These are phyloP conservation scores for Ganoderma sp. DNA, from an alignment of 1,284 basidiomycete genomes.

Conservation along the genomic window DNA sequence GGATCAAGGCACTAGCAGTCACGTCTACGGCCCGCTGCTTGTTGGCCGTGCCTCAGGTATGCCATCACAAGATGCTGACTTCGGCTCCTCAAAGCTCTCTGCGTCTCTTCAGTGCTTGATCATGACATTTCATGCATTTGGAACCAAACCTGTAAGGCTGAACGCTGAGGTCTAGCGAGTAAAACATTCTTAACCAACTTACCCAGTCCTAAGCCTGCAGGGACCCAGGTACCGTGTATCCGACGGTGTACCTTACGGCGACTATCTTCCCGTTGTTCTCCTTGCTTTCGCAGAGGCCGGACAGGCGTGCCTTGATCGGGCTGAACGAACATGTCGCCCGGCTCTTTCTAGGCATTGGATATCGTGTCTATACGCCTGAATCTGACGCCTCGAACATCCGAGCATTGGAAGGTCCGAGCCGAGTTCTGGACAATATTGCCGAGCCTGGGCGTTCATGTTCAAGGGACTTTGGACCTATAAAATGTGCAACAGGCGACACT, in stretches of 20 bases:
- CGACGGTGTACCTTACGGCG: background rate
- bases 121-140: background rate
- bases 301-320: slow-evolving; percentile 4
- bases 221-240: background rate
- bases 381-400: background rate
- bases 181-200: background rate
- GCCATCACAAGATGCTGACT: background rate
- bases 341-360: background rate
- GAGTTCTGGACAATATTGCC: background rate
- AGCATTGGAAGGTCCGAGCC: background rate
- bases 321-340: background rate
- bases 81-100: background rate
- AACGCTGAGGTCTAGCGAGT: background rate
- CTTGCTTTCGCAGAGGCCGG: background rate
- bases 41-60: background rate
- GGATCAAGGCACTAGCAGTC: background rate
- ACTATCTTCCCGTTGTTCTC: background rate
- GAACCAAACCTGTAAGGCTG: no score
- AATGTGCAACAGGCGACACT: background rate
- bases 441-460: background rate
- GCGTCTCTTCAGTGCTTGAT: background rate
- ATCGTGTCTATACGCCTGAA: background rate
- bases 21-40: background rate
- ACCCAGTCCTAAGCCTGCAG: background rate
- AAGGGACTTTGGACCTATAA: background rate